Evolutionary conservation across 768 basidiomycete genomes (phyloP).

Genomic region (Tylopilus cervinicoccineus): DNA sequence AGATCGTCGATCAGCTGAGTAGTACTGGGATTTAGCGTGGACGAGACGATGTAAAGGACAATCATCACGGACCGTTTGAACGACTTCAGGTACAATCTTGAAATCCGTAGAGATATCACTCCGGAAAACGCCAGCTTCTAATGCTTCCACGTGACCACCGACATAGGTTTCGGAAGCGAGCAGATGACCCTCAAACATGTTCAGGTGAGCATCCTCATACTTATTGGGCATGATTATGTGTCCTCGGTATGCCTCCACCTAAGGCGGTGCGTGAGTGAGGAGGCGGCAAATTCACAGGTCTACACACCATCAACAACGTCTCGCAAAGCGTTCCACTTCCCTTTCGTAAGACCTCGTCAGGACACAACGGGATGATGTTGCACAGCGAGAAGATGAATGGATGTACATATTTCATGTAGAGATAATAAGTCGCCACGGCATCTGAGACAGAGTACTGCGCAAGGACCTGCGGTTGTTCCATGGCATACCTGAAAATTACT

Average conservation of each 20-base stretch:
- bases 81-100: constrained; percentile 86
- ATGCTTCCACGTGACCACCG: constrained; percentile 96
- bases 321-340: constrained; percentile 97
- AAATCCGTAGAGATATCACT: constrained; percentile 95
- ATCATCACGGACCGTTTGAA: constrained; percentile 62
- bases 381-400: constrained; percentile 99
- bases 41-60: neutral
- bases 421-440: constrained; percentile 99
- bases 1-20: constrained; percentile 87
- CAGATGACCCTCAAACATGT: constrained; percentile 95
- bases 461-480: constrained; percentile 90
- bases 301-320: constrained; percentile 89
- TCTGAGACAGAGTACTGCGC: constrained; percentile 99
- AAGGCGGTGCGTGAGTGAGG: constrained; percentile 6
- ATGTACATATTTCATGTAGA: constrained; percentile 99
- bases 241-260: constrained; percentile 95
- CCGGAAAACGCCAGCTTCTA: constrained; percentile 97
- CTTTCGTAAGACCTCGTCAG: constrained; percentile 94
- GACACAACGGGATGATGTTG: constrained; percentile 96
- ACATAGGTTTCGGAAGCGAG: constrained; percentile 97
- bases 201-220: constrained; percentile 89
- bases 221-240: constrained; percentile 97
- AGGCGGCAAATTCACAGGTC: neutral
- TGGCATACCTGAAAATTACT: constrained; percentile 66
- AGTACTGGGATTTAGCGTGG: neutral